phyloP scores from a whole-genome alignment of 352 stramenopile species.

The Phytophthora citrophthora region DNA sequence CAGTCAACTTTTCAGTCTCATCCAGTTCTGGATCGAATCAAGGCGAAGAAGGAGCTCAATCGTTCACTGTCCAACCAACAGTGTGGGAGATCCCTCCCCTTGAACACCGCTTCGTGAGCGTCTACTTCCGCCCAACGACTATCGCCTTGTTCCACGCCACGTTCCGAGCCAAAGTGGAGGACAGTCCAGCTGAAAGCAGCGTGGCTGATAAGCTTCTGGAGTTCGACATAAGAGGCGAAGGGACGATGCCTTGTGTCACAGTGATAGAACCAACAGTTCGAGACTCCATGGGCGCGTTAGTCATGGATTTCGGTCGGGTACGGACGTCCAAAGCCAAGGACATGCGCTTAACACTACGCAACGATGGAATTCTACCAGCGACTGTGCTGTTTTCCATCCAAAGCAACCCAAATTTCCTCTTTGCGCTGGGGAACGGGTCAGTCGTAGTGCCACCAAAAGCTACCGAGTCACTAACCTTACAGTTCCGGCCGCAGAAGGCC shows the following conservation, averaged over 20 bases:
- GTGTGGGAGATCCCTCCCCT: constrained; percentile 94
- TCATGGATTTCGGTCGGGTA: constrained; percentile 87
- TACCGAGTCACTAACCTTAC: constrained; percentile 64
- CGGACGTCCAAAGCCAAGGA: constrained; percentile 77
- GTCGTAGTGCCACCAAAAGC: constrained; percentile 73
- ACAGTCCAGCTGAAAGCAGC: constrained; percentile 51
- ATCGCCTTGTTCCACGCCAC: constrained; percentile 84
- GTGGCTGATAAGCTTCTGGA: constrained; percentile 57
- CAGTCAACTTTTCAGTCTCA: constrained; percentile 84
- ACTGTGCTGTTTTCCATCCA: constrained; percentile 92
- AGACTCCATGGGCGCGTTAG: constrained; percentile 63
- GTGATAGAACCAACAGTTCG: constrained; percentile 81
- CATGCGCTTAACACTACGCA: constrained; percentile 76
- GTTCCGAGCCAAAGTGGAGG: constrained; percentile 88
- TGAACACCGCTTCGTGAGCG: constrained; percentile 94
- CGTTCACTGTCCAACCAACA: constrained; percentile 91
- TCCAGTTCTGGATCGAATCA: constrained; percentile 7
- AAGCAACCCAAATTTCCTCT: constrained; percentile 76
- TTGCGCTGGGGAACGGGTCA: constrained; percentile 77
- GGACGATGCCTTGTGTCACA: constrained; percentile 93
- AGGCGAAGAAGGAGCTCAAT: constrained; percentile 26
- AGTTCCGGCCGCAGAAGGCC: constrained; percentile 85
- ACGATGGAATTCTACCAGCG: constrained; percentile 92
- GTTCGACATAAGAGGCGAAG: constrained; percentile 92
- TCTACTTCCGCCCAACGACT: constrained; percentile 92